phyloP scores from a whole-genome alignment of 2,329 filamentous ascomycete genomes.

The Colletotrichum chlorophyti region DNA sequence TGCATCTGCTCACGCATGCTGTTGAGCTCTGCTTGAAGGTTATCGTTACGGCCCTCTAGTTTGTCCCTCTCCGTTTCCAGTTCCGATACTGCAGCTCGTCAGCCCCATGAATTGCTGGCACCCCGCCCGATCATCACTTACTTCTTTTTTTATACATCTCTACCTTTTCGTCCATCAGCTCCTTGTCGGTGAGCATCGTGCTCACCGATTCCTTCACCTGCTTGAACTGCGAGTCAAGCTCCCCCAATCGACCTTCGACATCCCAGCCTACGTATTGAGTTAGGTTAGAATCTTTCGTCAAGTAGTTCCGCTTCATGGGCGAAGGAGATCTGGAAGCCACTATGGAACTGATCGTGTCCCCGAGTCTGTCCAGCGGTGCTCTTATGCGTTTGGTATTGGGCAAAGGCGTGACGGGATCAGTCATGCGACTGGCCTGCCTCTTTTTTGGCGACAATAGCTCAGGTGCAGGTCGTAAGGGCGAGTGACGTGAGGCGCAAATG shows the following conservation, averaged over 20 bases:
- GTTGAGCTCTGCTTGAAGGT: constrained; percentile 70
- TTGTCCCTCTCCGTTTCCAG: constrained; percentile 56
- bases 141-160: constrained; percentile 77
- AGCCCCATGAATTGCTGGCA: constrained; percentile 22
- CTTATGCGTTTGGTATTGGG: constrained; percentile 24
- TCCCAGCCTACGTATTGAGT: constrained; percentile 75
- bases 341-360: constrained; percentile 36
- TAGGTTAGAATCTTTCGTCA: constrained; percentile 78
- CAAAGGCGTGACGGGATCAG: constrained; percentile 24
- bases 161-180: constrained; percentile 75
- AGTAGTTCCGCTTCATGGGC: constrained; percentile 58
- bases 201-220: constrained; percentile 77
- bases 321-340: constrained; percentile 46
- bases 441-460: constrained; percentile 25
- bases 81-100: constrained; percentile 47
- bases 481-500: constrained; percentile 16
- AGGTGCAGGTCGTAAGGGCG: not conserved
- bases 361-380: constrained; percentile 33
- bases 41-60: constrained; percentile 53
- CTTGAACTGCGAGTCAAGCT: constrained; percentile 78
- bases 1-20: constrained; percentile 43
- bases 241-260: constrained; percentile 76
- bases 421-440: constrained; percentile 26
- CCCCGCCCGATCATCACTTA: constrained; percentile 49
- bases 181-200: constrained; percentile 71